Evolutionary conservation across 129 eudicot species (phyloP), one percentile per base, ranked within the genome.

Genomic region (Artemisia argyi): DNA sequence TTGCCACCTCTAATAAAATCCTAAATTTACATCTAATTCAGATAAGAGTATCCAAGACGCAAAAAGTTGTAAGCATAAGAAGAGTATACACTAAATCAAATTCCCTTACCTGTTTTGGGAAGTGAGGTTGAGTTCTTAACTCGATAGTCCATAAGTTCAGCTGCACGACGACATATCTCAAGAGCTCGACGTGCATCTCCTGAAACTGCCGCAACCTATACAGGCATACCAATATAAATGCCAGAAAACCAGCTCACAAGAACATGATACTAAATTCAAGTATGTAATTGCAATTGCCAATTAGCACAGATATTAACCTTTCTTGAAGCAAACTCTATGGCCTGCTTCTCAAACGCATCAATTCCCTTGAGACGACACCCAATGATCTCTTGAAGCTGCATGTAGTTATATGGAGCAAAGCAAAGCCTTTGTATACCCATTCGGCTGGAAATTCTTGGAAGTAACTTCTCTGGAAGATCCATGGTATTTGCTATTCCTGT

Each of bases 401-500:
- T 84, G 73, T 90, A 84, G 81, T 86, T 94, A 65, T 94, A 94
- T 15, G 99, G 99, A 69, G 88, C 93, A 76, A 94, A 94, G 74
- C 99, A 90, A 61, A 90, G 86, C 80, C 99, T 83, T 74, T 90
- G 97, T 57, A 94, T 88, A 76, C 99, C 99, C 99, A 94, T 85
- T 11, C 99, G 91, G 61, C 99, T 94, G 9, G 99, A 90, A 65
- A 94, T 94, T 53, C 97, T 87, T 0, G 99, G 97, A 71, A 90
- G 91, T 86, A 95, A 69, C 83, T 95, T 95, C 79, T 95, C 99
- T 24, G 97, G 99, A 81, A 95, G 97, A 81, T 95, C 99, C 99
- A 95, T 95, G 30, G 99, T 95, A 78, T 95, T 95, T 76, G 99
- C 97, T 69, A 95, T 95, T 57, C 99, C 98, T 93, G 84, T 61